These are phyloP conservation scores for Coelastrella sp. DNA, from an alignment of 139 green algal species.

Conservation along the genomic window DNA sequence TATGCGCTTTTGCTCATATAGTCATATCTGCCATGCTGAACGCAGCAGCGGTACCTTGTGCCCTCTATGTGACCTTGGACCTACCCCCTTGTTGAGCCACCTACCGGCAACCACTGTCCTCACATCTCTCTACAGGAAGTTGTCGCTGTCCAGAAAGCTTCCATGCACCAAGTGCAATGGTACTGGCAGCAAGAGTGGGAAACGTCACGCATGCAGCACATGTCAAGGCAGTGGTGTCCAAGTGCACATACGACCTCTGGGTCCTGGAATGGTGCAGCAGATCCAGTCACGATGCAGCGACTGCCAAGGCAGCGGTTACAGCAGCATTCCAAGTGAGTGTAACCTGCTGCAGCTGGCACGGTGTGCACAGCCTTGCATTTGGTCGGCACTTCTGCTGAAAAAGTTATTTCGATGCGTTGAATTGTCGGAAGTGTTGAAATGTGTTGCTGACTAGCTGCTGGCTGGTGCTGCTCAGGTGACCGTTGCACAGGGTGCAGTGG, in stretches of 20 bases:
- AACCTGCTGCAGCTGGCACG: too few relatives aligned
- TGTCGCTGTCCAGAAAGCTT: conserved; percentile 92
- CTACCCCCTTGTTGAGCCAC: background rate
- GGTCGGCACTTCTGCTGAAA: too few relatives aligned
- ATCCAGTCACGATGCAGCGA: conserved; percentile 92
- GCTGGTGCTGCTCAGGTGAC: conserved; percentile 69
- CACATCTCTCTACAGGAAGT: conserved; percentile 76
- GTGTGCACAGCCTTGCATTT: too few relatives aligned
- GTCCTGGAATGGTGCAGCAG: conserved; percentile 99
- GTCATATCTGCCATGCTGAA: too few relatives aligned
- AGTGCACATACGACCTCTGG: conserved; percentile 91
- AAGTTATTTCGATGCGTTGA: too few relatives aligned
- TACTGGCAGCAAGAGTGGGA: conserved; percentile 90
- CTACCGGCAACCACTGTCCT: background rate
- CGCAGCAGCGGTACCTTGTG: too few relatives aligned
- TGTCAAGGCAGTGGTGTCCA: conserved; percentile 94
- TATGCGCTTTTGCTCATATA: too few relatives aligned
- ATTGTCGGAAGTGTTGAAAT: background rate
- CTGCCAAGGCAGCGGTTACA: conserved; percentile 86
- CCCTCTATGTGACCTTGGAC: background rate
- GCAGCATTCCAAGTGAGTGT: conserved; percentile 61
- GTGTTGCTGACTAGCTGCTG: background rate
- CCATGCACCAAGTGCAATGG: conserved; percentile 92
- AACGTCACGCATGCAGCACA: conserved; percentile 80
- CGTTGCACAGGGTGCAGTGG: conserved; percentile 84